Percentiles rank a stretch among this genome's conserved stretches.
These are phyloP conservation scores for Paraconiothyrium sp. DNA, from an alignment of 2,329 filamentous ascomycete species.

Conservation along the genomic window DNA sequence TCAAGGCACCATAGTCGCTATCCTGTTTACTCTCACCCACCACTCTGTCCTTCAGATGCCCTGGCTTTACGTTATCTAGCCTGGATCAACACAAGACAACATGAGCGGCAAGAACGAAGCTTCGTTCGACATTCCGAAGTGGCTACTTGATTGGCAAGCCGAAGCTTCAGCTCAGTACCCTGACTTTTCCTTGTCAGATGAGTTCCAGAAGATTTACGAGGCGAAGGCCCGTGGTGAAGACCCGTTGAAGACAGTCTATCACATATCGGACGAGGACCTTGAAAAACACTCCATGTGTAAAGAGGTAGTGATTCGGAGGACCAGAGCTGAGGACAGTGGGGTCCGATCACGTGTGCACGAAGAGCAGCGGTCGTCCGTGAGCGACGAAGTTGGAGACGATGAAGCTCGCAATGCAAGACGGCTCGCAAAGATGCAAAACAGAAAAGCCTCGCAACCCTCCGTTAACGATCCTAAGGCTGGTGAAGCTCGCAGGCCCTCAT, in stretches of 20 bases:
- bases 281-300: background rate
- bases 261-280: background rate
- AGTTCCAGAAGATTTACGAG: background rate
- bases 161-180: background rate
- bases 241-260: background rate
- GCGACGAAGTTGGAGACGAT: background rate
- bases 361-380: background rate
- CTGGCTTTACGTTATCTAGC: background rate
- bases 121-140: background rate
- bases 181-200: background rate
- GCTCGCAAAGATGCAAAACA: background rate
- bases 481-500: background rate
- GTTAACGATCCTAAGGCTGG: background rate
- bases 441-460: background rate
- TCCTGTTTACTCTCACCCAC: too few relatives aligned
- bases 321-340: background rate
- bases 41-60: background rate
- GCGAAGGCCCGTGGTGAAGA: constrained; percentile 1
- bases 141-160: background rate
- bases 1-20: background rate
- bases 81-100: background rate
- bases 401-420: constrained; percentile 1
- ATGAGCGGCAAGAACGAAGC: background rate
- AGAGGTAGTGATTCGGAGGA: background rate
- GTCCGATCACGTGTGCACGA: background rate